Conservation (phyloP, 106 monocot species). For the Vanilla planifolia region DNA sequence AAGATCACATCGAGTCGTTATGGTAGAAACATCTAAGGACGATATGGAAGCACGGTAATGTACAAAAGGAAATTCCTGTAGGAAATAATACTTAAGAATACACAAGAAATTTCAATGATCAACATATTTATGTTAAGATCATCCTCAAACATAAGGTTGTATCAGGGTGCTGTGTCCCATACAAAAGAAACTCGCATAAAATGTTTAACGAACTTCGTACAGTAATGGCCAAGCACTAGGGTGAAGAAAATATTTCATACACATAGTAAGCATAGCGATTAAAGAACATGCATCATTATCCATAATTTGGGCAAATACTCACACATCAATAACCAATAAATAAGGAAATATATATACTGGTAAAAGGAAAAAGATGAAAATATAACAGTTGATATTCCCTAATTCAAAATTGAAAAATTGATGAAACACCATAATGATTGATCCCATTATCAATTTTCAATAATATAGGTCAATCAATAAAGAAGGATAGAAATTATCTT, state of each 20-base stretch:
- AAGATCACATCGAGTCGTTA: constrained; percentile 72
- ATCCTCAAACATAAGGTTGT: neutral
- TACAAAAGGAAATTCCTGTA: constrained; percentile 86
- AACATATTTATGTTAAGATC: neutral
- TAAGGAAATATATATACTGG: too few species aligned
- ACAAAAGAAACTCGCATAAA: neutral
- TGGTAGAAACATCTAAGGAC: constrained; percentile 54
- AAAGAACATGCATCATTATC: too few species aligned
- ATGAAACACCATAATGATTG: too few species aligned
- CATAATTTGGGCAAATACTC: too few species aligned
- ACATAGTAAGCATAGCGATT: too few species aligned
- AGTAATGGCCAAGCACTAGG: neutral
- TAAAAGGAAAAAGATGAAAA: too few species aligned
- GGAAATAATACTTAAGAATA: constrained; percentile 1
- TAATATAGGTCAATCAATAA: too few species aligned
- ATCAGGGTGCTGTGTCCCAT: neutral
- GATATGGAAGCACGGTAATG: constrained; percentile 79
- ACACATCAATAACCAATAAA: too few species aligned
- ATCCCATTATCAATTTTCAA: too few species aligned
- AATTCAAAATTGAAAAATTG: too few species aligned
- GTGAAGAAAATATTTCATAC: neutral
- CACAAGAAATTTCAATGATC: neutral
- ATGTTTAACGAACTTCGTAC: neutral
- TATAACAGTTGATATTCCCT: too few species aligned
- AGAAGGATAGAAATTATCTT: too few species aligned